Evolutionary conservation across 2,329 filamentous ascomycete species (phyloP).

Genomic region (Cladophialophora immunda): DNA sequence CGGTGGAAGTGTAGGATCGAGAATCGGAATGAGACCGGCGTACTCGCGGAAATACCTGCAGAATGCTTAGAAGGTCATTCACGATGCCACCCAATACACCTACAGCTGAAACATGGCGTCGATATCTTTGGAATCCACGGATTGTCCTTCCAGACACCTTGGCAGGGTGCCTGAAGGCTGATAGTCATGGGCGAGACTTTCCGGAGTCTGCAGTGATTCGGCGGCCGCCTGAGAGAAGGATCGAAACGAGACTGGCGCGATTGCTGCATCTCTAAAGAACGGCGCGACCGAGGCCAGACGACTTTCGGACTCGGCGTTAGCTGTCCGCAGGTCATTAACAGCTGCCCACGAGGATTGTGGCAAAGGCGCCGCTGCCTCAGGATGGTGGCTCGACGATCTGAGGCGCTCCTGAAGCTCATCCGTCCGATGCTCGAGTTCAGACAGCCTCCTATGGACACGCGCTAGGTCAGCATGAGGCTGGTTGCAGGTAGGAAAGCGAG

Average conservation of each 20-base stretch:
- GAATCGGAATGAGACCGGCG: conserved; percentile 49
- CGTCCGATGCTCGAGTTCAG: conserved; percentile 50
- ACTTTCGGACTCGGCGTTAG: conserved; percentile 46
- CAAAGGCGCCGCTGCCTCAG: conserved; percentile 39
- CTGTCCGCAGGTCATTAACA: conserved; percentile 37
- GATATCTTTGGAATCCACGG: conserved; percentile 46
- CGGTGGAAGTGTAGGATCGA: conserved; percentile 64
- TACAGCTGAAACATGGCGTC: conserved; percentile 51
- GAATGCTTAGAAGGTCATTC: background rate
- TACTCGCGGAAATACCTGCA: conserved; percentile 51
- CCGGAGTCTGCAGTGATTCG: conserved; percentile 40
- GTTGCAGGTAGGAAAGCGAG: conserved; percentile 40
- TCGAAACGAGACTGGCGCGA: conserved; percentile 35
- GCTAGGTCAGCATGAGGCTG: background rate
- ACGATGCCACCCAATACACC: conserved; percentile 10
- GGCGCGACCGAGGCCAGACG: conserved; percentile 40
- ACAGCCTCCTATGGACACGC: conserved; percentile 44
- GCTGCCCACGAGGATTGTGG: conserved; percentile 42
- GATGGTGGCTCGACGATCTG: conserved; percentile 41
- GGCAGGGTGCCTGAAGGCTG: conserved; percentile 42
- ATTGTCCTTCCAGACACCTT: conserved; percentile 45
- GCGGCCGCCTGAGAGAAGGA: conserved; percentile 37
- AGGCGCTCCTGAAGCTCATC: conserved; percentile 49
- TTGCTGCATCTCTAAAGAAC: conserved; percentile 36
- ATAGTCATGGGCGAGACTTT: conserved; percentile 38